phyloP scores from a whole-genome alignment of 176 grass and related monocot species.

The Triticum dicoccoides region DNA sequence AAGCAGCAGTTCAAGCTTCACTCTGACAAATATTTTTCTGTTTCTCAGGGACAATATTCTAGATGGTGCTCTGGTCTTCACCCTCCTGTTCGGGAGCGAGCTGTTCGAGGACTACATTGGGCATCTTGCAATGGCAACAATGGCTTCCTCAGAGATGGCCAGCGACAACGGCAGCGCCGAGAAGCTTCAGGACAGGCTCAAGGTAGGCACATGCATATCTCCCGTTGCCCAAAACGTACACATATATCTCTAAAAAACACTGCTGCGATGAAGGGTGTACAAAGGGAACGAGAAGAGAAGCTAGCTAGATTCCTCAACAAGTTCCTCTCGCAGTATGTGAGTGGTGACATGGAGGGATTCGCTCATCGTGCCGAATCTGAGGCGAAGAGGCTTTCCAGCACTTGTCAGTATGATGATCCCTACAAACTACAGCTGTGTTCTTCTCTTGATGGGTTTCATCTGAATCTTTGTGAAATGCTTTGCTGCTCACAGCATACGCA shows the following conservation, averaged over 20 bases:
- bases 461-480: slow-evolving; percentile 24
- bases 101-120: slow-evolving; percentile 97
- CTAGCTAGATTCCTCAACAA: slow-evolving; percentile 83
- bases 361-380: slow-evolving; percentile 61
- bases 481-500: slow-evolving; percentile 59
- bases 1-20: background rate
- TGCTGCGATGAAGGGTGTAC: slow-evolving; percentile 58
- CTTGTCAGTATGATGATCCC: slow-evolving; percentile 46
- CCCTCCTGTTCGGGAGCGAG: slow-evolving; percentile 91
- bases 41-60: slow-evolving; percentile 84
- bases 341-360: slow-evolving; percentile 74
- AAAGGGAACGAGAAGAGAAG: slow-evolving; percentile 92
- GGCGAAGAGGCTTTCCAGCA: slow-evolving; percentile 73
- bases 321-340: slow-evolving; percentile 76
- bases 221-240: background rate
- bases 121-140: slow-evolving; percentile 82
- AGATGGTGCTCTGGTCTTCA: slow-evolving; percentile 81
- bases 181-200: slow-evolving; percentile 95
- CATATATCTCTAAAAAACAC: background rate
- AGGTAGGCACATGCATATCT: slow-evolving; percentile 26
- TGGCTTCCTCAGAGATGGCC: slow-evolving; percentile 80
- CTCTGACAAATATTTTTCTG: background rate
- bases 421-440: background rate
- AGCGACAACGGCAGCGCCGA: slow-evolving; percentile 65
- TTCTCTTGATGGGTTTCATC: background rate